Evolutionary conservation across 106 monocot species (phyloP), one percentile per base, ranked within the genome.

Genomic region (Acanthochlamys bracteata): DNA sequence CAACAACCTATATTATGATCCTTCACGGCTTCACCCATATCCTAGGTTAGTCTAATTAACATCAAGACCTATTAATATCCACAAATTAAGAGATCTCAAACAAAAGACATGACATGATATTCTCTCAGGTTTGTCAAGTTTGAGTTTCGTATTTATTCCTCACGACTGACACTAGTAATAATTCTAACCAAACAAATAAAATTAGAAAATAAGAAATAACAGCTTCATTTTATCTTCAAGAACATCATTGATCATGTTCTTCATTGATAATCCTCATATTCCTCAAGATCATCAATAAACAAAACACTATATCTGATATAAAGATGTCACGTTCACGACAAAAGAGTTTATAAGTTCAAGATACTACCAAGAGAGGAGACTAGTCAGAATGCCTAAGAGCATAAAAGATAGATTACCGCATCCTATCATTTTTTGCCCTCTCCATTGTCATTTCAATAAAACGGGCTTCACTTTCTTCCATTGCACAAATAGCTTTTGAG

Each of bases 261-360:
- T 89, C 83, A 89, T 41, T 89, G 76, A 55, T 99, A 99, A 26
- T 73, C 75, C 42, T 92, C 92, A 71, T 86, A 92, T 24, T 88
- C 88, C 74, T 99, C 98, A 7, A 73, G 80, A 71, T 98, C 96
- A 77, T 99, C 98, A 39, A 99, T 78, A 66, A 99, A 99, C 72
- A 92, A 72, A 63, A 92, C n/a, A n/a, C 88, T 59, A 92, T 76
- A 71, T 99, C 85, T 55, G 85, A 74, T 74, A 99, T 33, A 53
- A 99, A 99, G 64, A 99, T 74, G 79, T 99, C 98, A 82, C 98
- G 98, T 39, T 92, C 98, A 84, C 98, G 91, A 82, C 22, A 82
- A 65, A 67, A 17, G 22, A 45, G 23, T 58, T 33, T 42, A 39
- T 49, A 49, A 25, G 49, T 63, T 62, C 66, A 42, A 41, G 41